phyloP scores from a whole-genome alignment of 2,329 filamentous ascomycete species.

The Zymoseptoria pseudotritici region DNA sequence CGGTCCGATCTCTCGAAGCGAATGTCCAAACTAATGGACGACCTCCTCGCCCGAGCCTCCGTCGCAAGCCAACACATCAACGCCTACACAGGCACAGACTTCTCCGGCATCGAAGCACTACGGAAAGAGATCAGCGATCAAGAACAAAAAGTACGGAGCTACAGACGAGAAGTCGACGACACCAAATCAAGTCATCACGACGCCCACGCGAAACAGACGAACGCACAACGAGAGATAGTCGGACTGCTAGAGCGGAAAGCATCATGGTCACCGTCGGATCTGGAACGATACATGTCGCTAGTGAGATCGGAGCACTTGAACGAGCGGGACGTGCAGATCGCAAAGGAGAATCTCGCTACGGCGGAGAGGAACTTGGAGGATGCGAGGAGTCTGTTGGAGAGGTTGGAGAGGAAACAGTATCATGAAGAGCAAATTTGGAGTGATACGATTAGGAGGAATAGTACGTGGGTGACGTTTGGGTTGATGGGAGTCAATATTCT shows the following conservation, averaged over 20 bases:
- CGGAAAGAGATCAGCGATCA: conserved; percentile 68
- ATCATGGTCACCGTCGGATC: conserved; percentile 75
- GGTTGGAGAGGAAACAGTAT: conserved; percentile 80
- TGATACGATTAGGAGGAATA: conserved; percentile 91
- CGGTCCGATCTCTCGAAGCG: conserved; percentile 52
- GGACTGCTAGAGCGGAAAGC: conserved; percentile 90
- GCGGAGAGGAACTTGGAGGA: conserved; percentile 77
- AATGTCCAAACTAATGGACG: conserved; percentile 75
- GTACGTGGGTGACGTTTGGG: conserved; percentile 97
- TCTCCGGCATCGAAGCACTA: conserved; percentile 80
- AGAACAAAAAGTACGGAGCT: conserved; percentile 52
- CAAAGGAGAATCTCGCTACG: conserved; percentile 63
- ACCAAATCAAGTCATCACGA: conserved; percentile 71
- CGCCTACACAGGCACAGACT: conserved; percentile 77
- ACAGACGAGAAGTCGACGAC: conserved; percentile 57
- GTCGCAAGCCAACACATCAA: conserved; percentile 83
- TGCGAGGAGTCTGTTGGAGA: conserved; percentile 65
- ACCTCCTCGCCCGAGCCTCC: conserved; percentile 75
- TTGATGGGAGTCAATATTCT: conserved; percentile 95
- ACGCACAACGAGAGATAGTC: conserved; percentile 91
- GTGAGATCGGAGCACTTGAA: conserved; percentile 91
- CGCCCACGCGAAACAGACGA: conserved; percentile 75
- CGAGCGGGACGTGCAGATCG: conserved; percentile 70
- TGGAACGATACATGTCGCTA: conserved; percentile 88
- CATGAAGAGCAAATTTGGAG: conserved; percentile 99